Conservation (phyloP, 108 stramenopile species). For the Chaetoceros muelleri region DNA sequence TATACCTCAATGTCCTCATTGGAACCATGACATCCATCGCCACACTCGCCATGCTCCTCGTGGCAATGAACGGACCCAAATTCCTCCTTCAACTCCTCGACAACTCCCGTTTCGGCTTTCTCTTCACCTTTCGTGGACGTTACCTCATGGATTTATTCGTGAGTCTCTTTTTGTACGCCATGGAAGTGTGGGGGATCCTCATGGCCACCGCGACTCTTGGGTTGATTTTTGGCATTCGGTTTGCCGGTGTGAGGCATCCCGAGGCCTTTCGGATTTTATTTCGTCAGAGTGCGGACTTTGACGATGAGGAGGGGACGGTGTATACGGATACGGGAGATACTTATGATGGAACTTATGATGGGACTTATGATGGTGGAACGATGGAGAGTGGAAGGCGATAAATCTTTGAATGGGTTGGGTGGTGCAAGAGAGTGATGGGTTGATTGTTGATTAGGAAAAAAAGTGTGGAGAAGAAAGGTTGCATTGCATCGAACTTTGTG, state of each 20-base stretch:
- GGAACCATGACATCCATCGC: slow-evolving; percentile 21
- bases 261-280: slow-evolving; percentile 64
- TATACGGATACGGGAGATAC: not conserved
- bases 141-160: slow-evolving; percentile 51
- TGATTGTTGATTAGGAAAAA: not conserved
- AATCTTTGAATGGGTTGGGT: not conserved
- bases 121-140: slow-evolving; percentile 57
- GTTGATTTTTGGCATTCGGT: slow-evolving; percentile 62
- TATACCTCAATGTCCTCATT: slow-evolving; percentile 37
- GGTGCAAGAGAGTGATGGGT: not conserved
- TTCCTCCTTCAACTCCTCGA: slow-evolving; percentile 29
- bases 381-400: not conserved
- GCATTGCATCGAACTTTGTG: not conserved
- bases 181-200: slow-evolving; percentile 45
- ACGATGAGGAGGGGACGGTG: not conserved
- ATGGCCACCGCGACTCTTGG: slow-evolving; percentile 28
- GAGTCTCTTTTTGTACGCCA: slow-evolving; percentile 40
- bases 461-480: not conserved
- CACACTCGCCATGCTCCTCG: slow-evolving; percentile 39
- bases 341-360: not conserved
- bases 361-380: not conserved
- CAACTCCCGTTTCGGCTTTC: slow-evolving; percentile 21
- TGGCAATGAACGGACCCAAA: slow-evolving; percentile 40
- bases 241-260: slow-evolving; percentile 56
- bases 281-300: slow-evolving; percentile 17